phyloP scores from a whole-genome alignment of 2,329 filamentous ascomycete species.

The Diaporthe citri region DNA sequence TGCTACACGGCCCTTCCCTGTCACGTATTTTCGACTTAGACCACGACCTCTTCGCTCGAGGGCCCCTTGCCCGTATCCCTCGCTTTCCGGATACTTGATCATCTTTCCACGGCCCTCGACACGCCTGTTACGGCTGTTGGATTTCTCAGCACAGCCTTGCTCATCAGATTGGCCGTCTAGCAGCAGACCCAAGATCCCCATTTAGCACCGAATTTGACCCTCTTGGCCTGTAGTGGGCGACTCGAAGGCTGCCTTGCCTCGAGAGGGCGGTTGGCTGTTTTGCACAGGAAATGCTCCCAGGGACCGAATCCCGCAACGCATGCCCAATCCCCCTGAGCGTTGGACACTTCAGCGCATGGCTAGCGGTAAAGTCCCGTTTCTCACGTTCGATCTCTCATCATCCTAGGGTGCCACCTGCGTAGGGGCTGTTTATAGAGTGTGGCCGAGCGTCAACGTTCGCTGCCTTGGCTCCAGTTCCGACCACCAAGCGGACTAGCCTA shows the following conservation, averaged over 20 bases:
- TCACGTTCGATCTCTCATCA: conserved; percentile 6
- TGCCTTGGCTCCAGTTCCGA: conserved; percentile 21
- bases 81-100: conserved; percentile 10
- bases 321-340: background rate
- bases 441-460: conserved; percentile 27
- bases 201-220: conserved; percentile 5
- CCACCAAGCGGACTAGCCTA: conserved; percentile 21
- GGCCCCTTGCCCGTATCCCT: conserved; percentile 24
- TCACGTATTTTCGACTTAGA: conserved; percentile 29
- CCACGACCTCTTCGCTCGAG: conserved; percentile 14
- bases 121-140: background rate
- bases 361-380: conserved; percentile 15
- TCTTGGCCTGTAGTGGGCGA: background rate
- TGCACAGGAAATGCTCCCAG: conserved; percentile 1
- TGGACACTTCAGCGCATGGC: conserved; percentile 22
- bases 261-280: background rate
- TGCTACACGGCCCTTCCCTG: conserved; percentile 26
- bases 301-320: conserved; percentile 3
- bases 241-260: background rate
- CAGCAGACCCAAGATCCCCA: background rate
- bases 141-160: conserved; percentile 8
- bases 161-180: conserved; percentile 6
- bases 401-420: conserved; percentile 14
- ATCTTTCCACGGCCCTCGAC: background rate
- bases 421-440: conserved; percentile 7